Evolutionary conservation across 345 rosid genomes (phyloP), one percentile per base, ranked within the genome.

Genomic region (Kandelia obovata): DNA sequence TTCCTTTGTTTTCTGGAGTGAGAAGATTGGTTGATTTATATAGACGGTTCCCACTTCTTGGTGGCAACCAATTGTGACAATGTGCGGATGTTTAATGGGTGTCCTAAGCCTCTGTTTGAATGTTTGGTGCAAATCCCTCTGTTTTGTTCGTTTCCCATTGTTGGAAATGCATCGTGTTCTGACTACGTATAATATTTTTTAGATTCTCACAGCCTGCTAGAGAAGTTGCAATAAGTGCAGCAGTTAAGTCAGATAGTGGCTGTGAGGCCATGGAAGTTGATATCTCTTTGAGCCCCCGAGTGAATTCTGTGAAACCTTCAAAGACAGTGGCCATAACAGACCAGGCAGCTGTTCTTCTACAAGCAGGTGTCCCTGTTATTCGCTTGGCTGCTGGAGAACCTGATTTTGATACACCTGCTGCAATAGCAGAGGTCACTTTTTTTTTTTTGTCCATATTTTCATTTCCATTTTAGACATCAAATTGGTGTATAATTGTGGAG

Each of bases 361-460:
- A 89, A 77, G 89, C 98, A 21, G 99, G 99, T 62, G 82, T 90
- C 21, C 97, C 98, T 3, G 86, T 95, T 53, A 87, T 95, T 69
- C 81, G 92, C 15, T 82, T 95, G 81, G 99, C 99, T 64, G 99
- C 98, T 32, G 99, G 99, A 60, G 99, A 95, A 68, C 98, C 99
- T 9, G 99, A 95, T 85, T 95, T 92, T 58, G 96, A 92, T 65
- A 95, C 99, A 1, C 98, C 99, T 34, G 65, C 82, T 68, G 58
- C 71, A 53, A 84, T 95, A 71, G 81, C 94, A 6, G 96, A 92
- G 91, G 99, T 92, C 53, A 47, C 31, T 35, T n/a, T 37, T 31
- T 20, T 20, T 30, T n/a, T 69, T 72, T 19, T 9, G 5, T 15
- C 19, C 11, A 0, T 35, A 0, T 30, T 28, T 64, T 17, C 30